Conservation (phyloP, 2,329 filamentous ascomycete species). For the Domatiomyces globalis region DNA sequence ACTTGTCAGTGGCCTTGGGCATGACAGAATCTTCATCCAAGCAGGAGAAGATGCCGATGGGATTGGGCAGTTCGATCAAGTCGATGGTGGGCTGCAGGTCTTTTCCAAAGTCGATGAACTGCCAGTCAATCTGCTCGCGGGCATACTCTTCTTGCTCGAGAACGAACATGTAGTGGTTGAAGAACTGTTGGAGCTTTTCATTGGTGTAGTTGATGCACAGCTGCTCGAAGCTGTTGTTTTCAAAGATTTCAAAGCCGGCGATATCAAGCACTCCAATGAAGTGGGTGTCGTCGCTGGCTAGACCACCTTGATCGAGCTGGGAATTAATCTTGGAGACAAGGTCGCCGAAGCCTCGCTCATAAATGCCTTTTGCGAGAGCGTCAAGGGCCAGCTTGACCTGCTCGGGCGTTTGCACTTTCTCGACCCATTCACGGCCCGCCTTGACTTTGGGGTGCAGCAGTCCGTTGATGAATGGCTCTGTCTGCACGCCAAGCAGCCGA, state of each 20-base stretch:
- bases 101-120: constrained; percentile 97
- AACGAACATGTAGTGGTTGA: constrained; percentile 99
- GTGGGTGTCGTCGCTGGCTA: constrained; percentile 71
- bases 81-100: constrained; percentile 97
- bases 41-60: constrained; percentile 97
- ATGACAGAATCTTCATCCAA: constrained; percentile 96
- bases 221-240: constrained; percentile 96
- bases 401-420: constrained; percentile 94
- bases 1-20: constrained; percentile 95
- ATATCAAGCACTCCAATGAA: constrained; percentile 99
- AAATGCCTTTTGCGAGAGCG: constrained; percentile 90
- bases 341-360: constrained; percentile 88
- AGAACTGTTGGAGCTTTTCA: constrained; percentile 97
- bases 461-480: constrained; percentile 75
- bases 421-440: constrained; percentile 93
- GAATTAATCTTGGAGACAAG: constrained; percentile 83
- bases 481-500: constrained; percentile 64
- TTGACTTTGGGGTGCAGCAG: constrained; percentile 87
- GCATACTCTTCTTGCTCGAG: constrained; percentile 97
- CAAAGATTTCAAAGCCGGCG: constrained; percentile 97
- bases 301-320: constrained; percentile 74
- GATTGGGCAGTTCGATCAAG: constrained; percentile 87
- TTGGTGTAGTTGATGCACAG: constrained; percentile 99
- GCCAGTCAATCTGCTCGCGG: constrained; percentile 95
- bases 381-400: constrained; percentile 84